Base-by-base conservation (phyloP, 2,329 filamentous ascomycete genomes). In the Massarina eburnea region DNA sequence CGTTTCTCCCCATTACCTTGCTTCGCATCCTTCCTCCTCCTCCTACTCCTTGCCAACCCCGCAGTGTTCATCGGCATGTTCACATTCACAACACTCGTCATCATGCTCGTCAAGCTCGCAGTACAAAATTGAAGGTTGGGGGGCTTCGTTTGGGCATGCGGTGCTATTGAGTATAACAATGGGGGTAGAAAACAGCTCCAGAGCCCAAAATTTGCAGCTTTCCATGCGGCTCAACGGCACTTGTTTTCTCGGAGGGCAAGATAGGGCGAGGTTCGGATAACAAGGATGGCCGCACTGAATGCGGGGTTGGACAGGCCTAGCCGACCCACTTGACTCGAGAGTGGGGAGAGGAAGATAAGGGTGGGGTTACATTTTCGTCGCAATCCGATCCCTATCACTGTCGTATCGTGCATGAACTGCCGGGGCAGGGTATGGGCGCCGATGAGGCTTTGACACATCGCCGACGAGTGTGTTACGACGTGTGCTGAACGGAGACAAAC, bases 21-120 rank as follows among this genome's bases (percentile, higher is more conserved):
- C 21, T 43, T 39, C 1, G 82, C 83, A 60, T 59, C 54, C 45
- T 51, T 90, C 58, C 87, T 81, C 71, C 86, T 91, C 48, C n/a
- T n/a, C n/a, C n/a, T n/a, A n/a, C n/a, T n/a, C n/a, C n/a, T n/a
- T n/a, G n/a, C n/a, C n/a, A n/a, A n/a, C n/a, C n/a, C n/a, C n/a
- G n/a, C n/a, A n/a, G n/a, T n/a, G n/a, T n/a, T n/a, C n/a, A n/a
- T n/a, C n/a, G n/a, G n/a, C n/a, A n/a, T n/a, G n/a, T n/a, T n/a
- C n/a, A n/a, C n/a, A n/a, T n/a, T n/a, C n/a, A n/a, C n/a, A n/a
- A n/a, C n/a, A n/a, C n/a, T 26, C 24, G 24, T 7, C 24, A 8
- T 30, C 27, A 30, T 24, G 20, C n/a, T 36, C 41, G 36, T 32
- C 36, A 14, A 5, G 12, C 12, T 30, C 9, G 27, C n/a, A 14